Evolutionary conservation across 2,329 filamentous ascomycete species (phyloP), one percentile per base, ranked within the genome.

Genomic region (Alternaria postmessia): DNA sequence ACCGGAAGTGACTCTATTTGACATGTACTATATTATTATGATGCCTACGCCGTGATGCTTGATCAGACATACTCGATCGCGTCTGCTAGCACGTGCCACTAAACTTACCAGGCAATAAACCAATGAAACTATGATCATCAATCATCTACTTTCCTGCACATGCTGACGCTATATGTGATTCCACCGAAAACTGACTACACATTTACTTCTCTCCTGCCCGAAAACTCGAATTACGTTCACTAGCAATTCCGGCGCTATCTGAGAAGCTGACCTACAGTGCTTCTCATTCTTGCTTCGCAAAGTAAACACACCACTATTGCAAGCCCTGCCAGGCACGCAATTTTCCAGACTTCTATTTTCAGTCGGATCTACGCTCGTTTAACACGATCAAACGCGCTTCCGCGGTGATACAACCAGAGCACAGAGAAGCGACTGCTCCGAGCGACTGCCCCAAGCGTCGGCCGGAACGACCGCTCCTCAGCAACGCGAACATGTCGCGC

Each of bases 31-130:
- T 59, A 71, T 71, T 66, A 67, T 57, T 66, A 64, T 70, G 66
- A 64, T 70, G 66, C 61, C 67, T 62, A 73, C 65, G 64, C 68
- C 70, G 70, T 70, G 74, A 74, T 64, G 73, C 74, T 76, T 71
- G 74, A 77, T 77, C 74, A 67, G 58, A 66, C 59, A 61, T 59
- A 32, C 59, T 59, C 65, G 74, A 73, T 78, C 75, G 70, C 70
- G 66, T 71, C 70, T 67, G 55, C 64, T 57, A 67, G 66, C 65
- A 68, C 63, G 58, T 58, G 61, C 58, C 65, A 66, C 65, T 68
- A 65, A 74, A 70, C 57, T 59, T 42, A 51, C 47, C 54, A 73
- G 68, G 64, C 65, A 64, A 69, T 52, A 59, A 61, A 66, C 62
- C 54, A 70, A 73, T 68, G 63, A 70, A 72, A 67, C 51, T 46